Evolutionary conservation across 78 protist species (phyloP), one percentile per base, ranked within the genome.

Genomic region (Dictyostelium brefeldianum): DNA sequence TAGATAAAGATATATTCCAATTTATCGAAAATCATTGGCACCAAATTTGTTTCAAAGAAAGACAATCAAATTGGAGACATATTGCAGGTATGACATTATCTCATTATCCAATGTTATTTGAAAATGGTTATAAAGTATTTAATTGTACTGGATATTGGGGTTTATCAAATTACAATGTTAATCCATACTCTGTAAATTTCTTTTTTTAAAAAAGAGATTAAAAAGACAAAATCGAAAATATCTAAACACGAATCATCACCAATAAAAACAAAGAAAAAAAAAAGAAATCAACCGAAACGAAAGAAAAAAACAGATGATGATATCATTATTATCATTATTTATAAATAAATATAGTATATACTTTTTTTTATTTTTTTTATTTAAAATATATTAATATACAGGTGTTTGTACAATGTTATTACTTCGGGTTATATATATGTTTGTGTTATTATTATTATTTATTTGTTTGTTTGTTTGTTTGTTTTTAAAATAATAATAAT

Each of bases 61-160:
- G 25, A 59, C 69, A 59, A 59, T 59, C 69, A 20, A 59, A 59
- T 59, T 59, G 69, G 69, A 59, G 69, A 59, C 69, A 59, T 31
- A 59, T 59, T 22, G 69, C 69, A 25, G 69, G 69, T 2, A 59
- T 59, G 69, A 59, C 69, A 7, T 59, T 59, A 22, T 59, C 69
- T 9, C 69, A 59, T 59, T 59, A 59, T 59, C 69, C 69, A 4
- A n/a, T 5, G 11, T 22, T 59, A 59, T 59, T 59, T 59, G 69
- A 59, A 59, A 59, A 59, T 59, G 69, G 69, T 14, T 59, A 59
- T 2, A 59, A 59, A 22, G 69, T 59, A 22, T 59, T 59, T 29
- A 59, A 59, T 59, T 59, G 69, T 29, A 59, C 69, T n/a, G 69
- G 69, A n/a, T 59, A 59, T 59, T 59, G 69, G 69, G 69, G 69